Conservation (phyloP, 2,329 filamentous ascomycete genomes). For the Aspergillus sp. region DNA sequence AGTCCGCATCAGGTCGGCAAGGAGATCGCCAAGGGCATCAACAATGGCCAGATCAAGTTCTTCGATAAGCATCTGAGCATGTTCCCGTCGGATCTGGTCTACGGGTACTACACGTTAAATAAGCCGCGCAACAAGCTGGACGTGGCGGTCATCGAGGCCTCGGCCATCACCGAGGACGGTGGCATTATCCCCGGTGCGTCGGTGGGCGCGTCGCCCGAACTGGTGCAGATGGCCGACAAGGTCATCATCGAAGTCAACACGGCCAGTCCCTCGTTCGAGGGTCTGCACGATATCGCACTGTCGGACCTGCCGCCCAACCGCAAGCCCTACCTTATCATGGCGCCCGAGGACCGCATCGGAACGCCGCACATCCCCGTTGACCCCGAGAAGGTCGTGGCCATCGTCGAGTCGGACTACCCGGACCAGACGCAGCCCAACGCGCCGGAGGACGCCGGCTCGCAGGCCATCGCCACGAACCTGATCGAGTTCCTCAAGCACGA, state of each 20-base stretch:
- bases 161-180: slow-evolving; percentile 82
- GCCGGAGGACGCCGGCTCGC: slow-evolving; percentile 70
- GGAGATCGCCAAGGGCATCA: slow-evolving; percentile 86
- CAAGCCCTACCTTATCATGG: slow-evolving; percentile 84
- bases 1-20: slow-evolving; percentile 88
- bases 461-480: slow-evolving; percentile 72
- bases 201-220: slow-evolving; percentile 80
- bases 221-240: slow-evolving; percentile 89
- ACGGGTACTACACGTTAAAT: slow-evolving; percentile 83
- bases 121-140: slow-evolving; percentile 72
- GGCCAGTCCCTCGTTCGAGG: slow-evolving; percentile 77
- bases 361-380: slow-evolving; percentile 80
- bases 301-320: slow-evolving; percentile 77
- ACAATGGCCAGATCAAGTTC: slow-evolving; percentile 83
- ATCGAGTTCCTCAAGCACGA: slow-evolving; percentile 88
- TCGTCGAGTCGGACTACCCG: slow-evolving; percentile 81
- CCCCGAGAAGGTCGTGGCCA: slow-evolving; percentile 77
- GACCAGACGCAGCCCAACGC: slow-evolving; percentile 74
- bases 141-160: slow-evolving; percentile 81
- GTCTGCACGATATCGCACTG: slow-evolving; percentile 87
- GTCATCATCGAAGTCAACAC: slow-evolving; percentile 94
- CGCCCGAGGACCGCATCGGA: slow-evolving; percentile 82
- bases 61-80: slow-evolving; percentile 93
- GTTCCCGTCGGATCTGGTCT: slow-evolving; percentile 85
- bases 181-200: slow-evolving; percentile 85